phyloP scores from a whole-genome alignment of 2,329 filamentous ascomycete species.

The Epichloe uncinata region DNA sequence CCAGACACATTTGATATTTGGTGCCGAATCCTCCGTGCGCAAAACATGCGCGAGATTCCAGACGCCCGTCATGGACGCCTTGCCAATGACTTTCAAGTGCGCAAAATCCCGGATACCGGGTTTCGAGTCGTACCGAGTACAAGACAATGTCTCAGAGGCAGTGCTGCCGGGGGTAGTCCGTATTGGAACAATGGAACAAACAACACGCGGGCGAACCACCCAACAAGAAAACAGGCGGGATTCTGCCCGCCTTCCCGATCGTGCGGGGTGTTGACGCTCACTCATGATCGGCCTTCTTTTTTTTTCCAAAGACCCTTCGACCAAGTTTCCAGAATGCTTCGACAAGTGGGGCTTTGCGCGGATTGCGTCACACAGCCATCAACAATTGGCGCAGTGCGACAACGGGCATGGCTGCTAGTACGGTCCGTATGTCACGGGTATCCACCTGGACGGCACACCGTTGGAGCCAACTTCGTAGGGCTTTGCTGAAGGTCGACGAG shows the following conservation, averaged over 20 bases:
- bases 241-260: not conserved
- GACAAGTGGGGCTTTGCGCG: not conserved
- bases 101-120: not conserved
- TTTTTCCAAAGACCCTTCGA: not conserved
- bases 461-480: constrained; percentile 43
- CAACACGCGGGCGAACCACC: not conserved
- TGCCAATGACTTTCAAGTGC: not conserved
- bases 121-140: not conserved
- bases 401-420: constrained; percentile 10
- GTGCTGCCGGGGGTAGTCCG: too few species aligned
- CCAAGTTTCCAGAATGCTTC: constrained; percentile 1
- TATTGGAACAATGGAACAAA: too few species aligned
- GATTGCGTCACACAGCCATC: not conserved
- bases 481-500: constrained; percentile 40
- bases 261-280: not conserved
- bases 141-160: too few species aligned
- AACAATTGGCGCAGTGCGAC: too few species aligned
- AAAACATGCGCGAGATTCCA: not conserved
- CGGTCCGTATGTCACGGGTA: constrained; percentile 19
- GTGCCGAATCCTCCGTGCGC: too few species aligned
- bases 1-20: too few species aligned
- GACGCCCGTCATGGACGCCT: not conserved
- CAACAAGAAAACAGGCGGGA: not conserved
- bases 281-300: too few species aligned
- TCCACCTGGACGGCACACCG: constrained; percentile 48